These are phyloP conservation scores for Cichorium intybus DNA, from an alignment of 140 eudicot genomes.

Conservation along the genomic window DNA sequence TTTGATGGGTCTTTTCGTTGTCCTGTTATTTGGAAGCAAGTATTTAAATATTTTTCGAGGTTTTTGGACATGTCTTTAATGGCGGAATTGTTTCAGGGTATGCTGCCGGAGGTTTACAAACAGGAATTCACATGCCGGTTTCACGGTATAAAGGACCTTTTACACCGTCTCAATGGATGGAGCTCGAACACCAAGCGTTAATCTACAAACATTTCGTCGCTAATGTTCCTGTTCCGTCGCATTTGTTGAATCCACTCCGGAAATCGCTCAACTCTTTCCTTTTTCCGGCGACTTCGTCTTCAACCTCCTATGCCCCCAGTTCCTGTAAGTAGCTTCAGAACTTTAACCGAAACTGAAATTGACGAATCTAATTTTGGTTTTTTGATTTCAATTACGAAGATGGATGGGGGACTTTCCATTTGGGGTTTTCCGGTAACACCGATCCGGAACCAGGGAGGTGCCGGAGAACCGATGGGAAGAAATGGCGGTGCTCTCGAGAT, in stretches of 20 bases:
- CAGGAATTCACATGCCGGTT: constrained; percentile 51
- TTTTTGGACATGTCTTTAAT: neutral
- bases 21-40: constrained; percentile 31
- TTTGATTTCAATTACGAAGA: constrained; percentile 26
- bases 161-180: constrained; percentile 92
- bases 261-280: constrained; percentile 59
- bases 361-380: constrained; percentile 1
- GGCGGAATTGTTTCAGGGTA: constrained; percentile 36
- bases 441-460: constrained; percentile 99
- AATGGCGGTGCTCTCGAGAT: constrained; percentile 97
- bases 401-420: constrained; percentile 96
- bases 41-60: constrained; percentile 29
- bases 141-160: constrained; percentile 75
- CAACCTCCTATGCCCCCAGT: constrained; percentile 61
- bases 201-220: constrained; percentile 81
- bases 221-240: constrained; percentile 83
- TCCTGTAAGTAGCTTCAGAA: constrained; percentile 50
- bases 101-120: constrained; percentile 52
- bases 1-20: constrained; percentile 36
- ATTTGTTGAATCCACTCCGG: constrained; percentile 66
- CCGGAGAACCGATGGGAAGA: constrained; percentile 97
- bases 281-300: constrained; percentile 46
- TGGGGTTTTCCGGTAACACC: constrained; percentile 70
- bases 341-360: neutral
- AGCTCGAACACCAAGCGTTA: constrained; percentile 88